These are phyloP conservation scores for Dipodascus geniculatus DNA, from an alignment of 805 yeast genomes.

Conservation along the genomic window DNA sequence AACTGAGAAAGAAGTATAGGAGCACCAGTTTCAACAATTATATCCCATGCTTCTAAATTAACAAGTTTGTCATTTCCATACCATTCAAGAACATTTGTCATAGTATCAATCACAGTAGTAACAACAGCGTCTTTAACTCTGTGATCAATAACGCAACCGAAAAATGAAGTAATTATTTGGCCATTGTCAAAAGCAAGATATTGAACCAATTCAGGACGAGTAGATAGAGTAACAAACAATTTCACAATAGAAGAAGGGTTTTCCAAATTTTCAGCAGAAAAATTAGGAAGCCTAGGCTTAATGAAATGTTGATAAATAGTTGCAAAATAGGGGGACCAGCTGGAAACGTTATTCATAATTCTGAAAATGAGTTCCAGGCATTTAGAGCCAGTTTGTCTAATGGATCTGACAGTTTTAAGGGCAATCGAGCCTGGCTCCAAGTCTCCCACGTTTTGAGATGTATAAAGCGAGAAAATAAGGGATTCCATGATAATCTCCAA, in stretches of 20 bases:
- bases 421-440: slow-evolving; percentile 12
- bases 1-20: slow-evolving; percentile 17
- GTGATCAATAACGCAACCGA: slow-evolving; percentile 39
- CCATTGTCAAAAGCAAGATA: slow-evolving; percentile 46
- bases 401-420: slow-evolving; percentile 39
- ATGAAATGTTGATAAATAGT: slow-evolving; percentile 44
- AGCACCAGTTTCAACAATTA: slow-evolving; percentile 40
- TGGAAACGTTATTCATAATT: slow-evolving; percentile 35
- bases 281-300: slow-evolving; percentile 51
- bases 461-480: slow-evolving; percentile 40
- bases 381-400: slow-evolving; percentile 59
- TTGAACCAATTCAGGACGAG: slow-evolving; percentile 32
- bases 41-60: slow-evolving; percentile 36
- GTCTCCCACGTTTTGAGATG: slow-evolving; percentile 37
- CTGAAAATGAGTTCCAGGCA: slow-evolving; percentile 47
- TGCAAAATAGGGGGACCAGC: slow-evolving; percentile 44
- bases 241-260: slow-evolving; percentile 70
- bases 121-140: slow-evolving; percentile 61
- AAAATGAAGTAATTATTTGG: slow-evolving; percentile 42
- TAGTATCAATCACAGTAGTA: slow-evolving; percentile 43
- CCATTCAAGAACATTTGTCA: slow-evolving; percentile 12
- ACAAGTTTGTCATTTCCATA: slow-evolving; percentile 28
- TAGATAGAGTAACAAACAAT: slow-evolving; percentile 50
- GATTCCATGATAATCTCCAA: slow-evolving; percentile 45
- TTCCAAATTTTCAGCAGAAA: slow-evolving; percentile 69